Evolutionary conservation across 2,329 filamentous ascomycete species (phyloP), one percentile per base, ranked within the genome.

Genomic region (Cryphonectria carpinicola): DNA sequence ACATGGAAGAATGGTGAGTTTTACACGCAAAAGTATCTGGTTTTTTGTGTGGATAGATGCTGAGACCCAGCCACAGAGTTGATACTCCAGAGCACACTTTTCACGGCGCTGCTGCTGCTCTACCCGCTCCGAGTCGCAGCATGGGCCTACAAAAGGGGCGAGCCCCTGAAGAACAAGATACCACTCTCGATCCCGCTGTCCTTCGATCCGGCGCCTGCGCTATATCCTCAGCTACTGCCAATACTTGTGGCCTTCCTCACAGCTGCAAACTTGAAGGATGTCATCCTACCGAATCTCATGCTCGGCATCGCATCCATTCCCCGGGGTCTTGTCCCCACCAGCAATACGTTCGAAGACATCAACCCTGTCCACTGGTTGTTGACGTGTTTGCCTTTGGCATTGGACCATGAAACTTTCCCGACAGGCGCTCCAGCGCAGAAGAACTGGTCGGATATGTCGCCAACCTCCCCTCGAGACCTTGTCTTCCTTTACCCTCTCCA

Each of bases 201-300:
- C n/a, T 97, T 98, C 80, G 95, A 98, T 77, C 95, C 94, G 3
- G 95, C 95, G 8, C 93, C 95, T 14, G 85, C 97, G n/a, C 81
- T 98, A 70, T 98, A 98, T 78, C 95, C 95, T 25, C 87, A 92
- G 7, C 81, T 90, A 2, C 85, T 97, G 41, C 93, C 95, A 0
- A 81, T 95, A 22, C 85, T 95, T 62, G 91, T 96, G 39, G 90
- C 94, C 1, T 83, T 96, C 5, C 90, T 95, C 13, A 85, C 97
- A 58, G 88, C 90, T 10, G 84, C 86, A 66, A 86, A 87, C 65
- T 89, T 88, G 62, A 84, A 87, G 3, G 84, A 85, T 22, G 84
- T 90, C 17, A 79, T 97, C 28, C 81, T 97, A 10, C 90, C 92
- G 1, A 97, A 96, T 76, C 88, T 97, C 54, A 85, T 97, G n/a